These are phyloP conservation scores for Coemansia javaensis DNA, from an alignment of 192 early-diverging fungal species.

Conservation along the genomic window DNA sequence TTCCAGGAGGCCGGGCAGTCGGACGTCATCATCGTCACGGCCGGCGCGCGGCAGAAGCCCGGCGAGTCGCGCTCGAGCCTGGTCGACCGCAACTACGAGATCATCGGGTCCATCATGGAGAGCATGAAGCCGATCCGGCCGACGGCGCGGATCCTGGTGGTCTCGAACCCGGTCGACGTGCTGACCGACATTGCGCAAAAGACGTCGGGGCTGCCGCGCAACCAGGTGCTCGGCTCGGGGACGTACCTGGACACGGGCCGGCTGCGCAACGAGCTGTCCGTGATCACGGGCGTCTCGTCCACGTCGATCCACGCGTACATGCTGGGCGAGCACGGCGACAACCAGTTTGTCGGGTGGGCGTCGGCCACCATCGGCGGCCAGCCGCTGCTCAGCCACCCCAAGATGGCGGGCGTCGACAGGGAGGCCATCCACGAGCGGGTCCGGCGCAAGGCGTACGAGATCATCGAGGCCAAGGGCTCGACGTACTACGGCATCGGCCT, in stretches of 20 bases:
- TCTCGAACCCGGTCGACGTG: slow-evolving; percentile 82
- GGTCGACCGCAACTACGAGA: slow-evolving; percentile 75
- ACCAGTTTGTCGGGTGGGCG: slow-evolving; percentile 79
- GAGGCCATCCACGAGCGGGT: slow-evolving; percentile 58
- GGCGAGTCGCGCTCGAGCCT: slow-evolving; percentile 68
- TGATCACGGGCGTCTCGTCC: slow-evolving; percentile 57
- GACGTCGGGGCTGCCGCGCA: slow-evolving; percentile 66
- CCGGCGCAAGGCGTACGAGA: slow-evolving; percentile 70
- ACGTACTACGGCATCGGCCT: slow-evolving; percentile 84
- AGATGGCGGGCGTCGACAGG: slow-evolving; percentile 55
- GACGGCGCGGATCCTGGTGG: slow-evolving; percentile 66
- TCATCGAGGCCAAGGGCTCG: slow-evolving; percentile 81
- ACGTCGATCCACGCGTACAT: slow-evolving; percentile 75
- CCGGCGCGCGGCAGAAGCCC: slow-evolving; percentile 77
- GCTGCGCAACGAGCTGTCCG: slow-evolving; percentile 57
- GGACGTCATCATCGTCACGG: slow-evolving; percentile 79
- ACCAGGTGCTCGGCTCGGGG: slow-evolving; percentile 82
- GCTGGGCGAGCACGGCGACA: slow-evolving; percentile 84
- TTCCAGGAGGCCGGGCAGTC: slow-evolving; percentile 72
- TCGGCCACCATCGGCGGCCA: slow-evolving; percentile 66
- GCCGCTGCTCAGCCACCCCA: slow-evolving; percentile 59
- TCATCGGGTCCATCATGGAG: slow-evolving; percentile 66
- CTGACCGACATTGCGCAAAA: slow-evolving; percentile 82
- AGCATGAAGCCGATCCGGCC: slow-evolving; percentile 70
- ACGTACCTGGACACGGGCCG: slow-evolving; percentile 77